Conservation (phyloP, 352 stramenopile species). For the Globisporangium iwayamae region DNA sequence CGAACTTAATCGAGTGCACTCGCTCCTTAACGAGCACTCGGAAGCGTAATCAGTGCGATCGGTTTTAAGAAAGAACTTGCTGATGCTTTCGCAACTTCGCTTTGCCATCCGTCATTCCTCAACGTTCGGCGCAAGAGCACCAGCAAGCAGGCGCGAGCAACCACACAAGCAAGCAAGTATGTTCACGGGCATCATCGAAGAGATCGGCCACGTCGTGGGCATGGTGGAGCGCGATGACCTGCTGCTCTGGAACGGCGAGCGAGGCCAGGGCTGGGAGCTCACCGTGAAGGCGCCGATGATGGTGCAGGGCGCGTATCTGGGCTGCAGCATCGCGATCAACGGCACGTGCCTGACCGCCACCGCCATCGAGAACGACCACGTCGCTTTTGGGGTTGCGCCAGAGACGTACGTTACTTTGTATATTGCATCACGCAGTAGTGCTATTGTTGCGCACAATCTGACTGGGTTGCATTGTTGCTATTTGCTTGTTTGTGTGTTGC, state of each 20-base stretch:
- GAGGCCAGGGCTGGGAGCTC: constrained; percentile 88
- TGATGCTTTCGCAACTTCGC: no score
- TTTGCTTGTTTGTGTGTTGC: neutral
- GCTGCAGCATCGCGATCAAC: constrained; percentile 97
- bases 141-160: neutral
- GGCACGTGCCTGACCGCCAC: constrained; percentile 97
- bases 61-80: no score
- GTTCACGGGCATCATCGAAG: constrained; percentile 99
- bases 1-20: no score
- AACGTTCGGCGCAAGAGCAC: constrained; percentile 1
- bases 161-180: constrained; percentile 35
- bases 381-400: constrained; percentile 94
- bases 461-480: neutral
- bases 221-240: constrained; percentile 91
- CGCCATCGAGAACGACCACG: constrained; percentile 74
- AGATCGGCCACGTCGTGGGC: constrained; percentile 94
- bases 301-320: constrained; percentile 84
- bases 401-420: constrained; percentile 74
- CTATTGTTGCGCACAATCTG: neutral
- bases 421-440: neutral
- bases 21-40: no score
- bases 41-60: no score
- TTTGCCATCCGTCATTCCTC: constrained; percentile 2
- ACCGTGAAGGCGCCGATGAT: constrained; percentile 75
- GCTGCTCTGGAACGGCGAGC: constrained; percentile 94